Evolutionary conservation across 2,329 filamentous ascomycete species (phyloP).

Genomic region (Acephala macrosclerotiorum): DNA sequence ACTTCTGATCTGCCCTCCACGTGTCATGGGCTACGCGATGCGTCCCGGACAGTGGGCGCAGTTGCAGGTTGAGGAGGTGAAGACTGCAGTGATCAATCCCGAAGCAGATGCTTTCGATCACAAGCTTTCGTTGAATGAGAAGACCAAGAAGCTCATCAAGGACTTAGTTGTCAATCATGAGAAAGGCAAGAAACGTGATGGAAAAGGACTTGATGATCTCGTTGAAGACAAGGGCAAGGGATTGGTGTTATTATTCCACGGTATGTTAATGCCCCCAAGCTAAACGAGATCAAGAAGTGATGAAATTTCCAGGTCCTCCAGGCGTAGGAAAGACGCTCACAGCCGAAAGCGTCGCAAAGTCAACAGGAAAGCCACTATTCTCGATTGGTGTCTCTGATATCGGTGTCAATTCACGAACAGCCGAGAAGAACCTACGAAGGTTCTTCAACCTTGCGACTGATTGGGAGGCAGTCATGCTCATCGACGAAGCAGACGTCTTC

Average conservation of each 20-base stretch:
- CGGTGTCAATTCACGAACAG: background rate
- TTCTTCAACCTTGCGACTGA: slow-evolving; percentile 53
- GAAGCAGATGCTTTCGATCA: background rate
- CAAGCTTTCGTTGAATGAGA: background rate
- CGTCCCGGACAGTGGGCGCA: background rate
- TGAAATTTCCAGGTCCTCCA: background rate
- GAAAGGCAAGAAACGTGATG: background rate
- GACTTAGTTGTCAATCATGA: background rate
- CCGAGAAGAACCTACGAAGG: background rate
- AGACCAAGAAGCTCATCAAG: background rate
- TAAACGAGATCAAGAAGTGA: background rate
- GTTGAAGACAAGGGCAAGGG: background rate
- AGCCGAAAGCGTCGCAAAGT: slow-evolving; percentile 6
- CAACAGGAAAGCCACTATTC: background rate
- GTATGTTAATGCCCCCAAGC: background rate
- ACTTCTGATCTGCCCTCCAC: background rate
- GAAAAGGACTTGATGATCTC: background rate
- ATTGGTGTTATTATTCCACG: background rate
- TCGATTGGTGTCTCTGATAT: slow-evolving; percentile 3
- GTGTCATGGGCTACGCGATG: background rate
- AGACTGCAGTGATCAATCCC: background rate
- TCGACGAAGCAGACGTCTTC: slow-evolving; percentile 53
- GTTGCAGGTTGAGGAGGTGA: background rate
- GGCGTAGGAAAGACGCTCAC: background rate
- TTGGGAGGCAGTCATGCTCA: slow-evolving; percentile 57